Conservation (phyloP, 345 rosid species). For the Balakata baccata region DNA sequence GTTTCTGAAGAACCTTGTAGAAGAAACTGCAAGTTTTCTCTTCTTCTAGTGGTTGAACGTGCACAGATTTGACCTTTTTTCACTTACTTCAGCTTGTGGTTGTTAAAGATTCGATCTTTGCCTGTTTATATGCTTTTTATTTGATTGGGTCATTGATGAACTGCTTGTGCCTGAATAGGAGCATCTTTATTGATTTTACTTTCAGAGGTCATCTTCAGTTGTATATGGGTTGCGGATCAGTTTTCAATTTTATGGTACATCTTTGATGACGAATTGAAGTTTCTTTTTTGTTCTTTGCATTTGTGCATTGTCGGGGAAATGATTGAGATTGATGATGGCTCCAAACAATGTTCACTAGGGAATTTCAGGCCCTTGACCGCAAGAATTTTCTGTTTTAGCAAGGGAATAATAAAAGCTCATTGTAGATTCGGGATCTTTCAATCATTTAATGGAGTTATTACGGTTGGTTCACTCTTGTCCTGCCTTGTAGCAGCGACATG, state of each 20-base stretch:
- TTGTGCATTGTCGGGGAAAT: conserved; percentile 1
- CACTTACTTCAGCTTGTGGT: background rate
- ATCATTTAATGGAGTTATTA: conserved; percentile 38
- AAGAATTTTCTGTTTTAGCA: conserved; percentile 32
- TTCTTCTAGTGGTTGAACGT: background rate
- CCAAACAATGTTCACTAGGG: conserved; percentile 22
- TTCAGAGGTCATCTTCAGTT: background rate
- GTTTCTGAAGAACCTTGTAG: background rate
- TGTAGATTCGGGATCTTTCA: conserved; percentile 36
- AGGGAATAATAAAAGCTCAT: conserved; percentile 29
- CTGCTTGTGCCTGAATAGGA: background rate
- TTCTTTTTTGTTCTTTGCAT: background rate
- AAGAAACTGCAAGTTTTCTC: background rate
- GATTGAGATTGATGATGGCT: conserved; percentile 26
- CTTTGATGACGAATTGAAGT: background rate
- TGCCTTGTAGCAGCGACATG: conserved; percentile 44
- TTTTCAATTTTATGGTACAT: background rate
- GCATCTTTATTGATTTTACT: background rate
- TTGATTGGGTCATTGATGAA: background rate
- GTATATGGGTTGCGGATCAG: background rate
- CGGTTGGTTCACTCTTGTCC: conserved; percentile 35
- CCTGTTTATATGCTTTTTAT: background rate
- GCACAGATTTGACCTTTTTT: background rate
- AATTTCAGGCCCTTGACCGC: conserved; percentile 27
- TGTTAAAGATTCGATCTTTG: background rate